These are phyloP conservation scores for Citeromyces siamensis DNA, from an alignment of 1,139 yeast genomes.

Conservation along the genomic window DNA sequence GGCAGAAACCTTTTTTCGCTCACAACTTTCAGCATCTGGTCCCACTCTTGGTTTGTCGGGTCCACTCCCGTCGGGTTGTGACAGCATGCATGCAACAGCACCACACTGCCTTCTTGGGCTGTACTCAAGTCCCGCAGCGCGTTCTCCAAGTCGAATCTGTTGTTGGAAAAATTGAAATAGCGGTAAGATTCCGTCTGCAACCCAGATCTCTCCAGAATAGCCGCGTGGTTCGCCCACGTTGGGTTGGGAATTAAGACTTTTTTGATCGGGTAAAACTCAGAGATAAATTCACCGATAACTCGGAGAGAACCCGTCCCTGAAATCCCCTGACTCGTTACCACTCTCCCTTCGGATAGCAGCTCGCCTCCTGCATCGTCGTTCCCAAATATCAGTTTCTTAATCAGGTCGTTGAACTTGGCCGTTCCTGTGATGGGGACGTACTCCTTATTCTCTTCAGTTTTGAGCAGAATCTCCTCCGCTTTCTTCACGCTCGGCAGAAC, in stretches of 20 bases:
- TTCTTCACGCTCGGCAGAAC: conserved; percentile 65
- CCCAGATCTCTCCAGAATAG: conserved; percentile 42
- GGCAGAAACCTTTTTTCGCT: conserved; percentile 49
- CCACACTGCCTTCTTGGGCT: conserved; percentile 43
- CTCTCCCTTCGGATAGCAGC: conserved; percentile 32
- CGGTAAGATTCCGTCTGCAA: conserved; percentile 20
- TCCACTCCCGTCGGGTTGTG: conserved; percentile 97
- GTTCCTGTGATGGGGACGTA: conserved; percentile 44
- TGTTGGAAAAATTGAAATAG: conserved; percentile 42
- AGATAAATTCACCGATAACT: conserved; percentile 40
- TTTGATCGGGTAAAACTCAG: conserved; percentile 26
- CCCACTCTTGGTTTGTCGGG: conserved; percentile 75
- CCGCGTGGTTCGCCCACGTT: conserved; percentile 53
- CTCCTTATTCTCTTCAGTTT: conserved; percentile 39
- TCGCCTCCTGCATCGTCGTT: conserved; percentile 35
- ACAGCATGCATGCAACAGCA: conserved; percentile 86
- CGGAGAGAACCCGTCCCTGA: conserved; percentile 51
- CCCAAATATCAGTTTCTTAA: conserved; percentile 37
- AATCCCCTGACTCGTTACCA: conserved; percentile 44
- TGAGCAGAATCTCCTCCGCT: conserved; percentile 38
- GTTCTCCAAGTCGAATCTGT: conserved; percentile 40
- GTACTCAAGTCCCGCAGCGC: conserved; percentile 25
- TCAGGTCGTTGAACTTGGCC: conserved; percentile 32
- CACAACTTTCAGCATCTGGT: conserved; percentile 47
- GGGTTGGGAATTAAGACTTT: conserved; percentile 42